Conservation (phyloP, 257 asterid genomes). For the Nicotiana undulata region DNA sequence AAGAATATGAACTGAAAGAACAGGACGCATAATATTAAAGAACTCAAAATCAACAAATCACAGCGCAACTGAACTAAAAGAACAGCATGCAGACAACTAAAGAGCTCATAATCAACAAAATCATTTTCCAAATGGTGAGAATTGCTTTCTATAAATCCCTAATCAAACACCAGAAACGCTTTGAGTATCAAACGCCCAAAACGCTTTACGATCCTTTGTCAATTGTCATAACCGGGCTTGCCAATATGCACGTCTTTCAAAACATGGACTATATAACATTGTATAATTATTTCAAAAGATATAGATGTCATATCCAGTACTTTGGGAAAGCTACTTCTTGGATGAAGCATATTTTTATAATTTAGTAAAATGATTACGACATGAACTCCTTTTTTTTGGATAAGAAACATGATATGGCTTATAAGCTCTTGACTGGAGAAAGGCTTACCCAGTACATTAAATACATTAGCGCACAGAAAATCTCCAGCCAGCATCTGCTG, state of each 20-base stretch:
- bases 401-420: neutral
- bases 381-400: neutral
- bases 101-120: neutral
- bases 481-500: constrained; percentile 1
- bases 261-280: neutral
- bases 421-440: neutral
- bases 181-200: no score
- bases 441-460: neutral
- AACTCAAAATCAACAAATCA: no score
- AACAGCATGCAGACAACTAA: neutral
- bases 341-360: neutral
- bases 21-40: no score
- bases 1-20: no score
- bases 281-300: neutral
- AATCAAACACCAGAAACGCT: no score
- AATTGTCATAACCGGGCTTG: no score
- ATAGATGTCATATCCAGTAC: neutral
- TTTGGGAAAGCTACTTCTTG: neutral
- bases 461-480: neutral
- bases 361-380: neutral
- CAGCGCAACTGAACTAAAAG: neutral
- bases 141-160: neutral
- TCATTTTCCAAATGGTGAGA: neutral
- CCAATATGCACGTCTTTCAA: neutral
- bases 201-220: no score